Evolutionary conservation across 768 basidiomycete species (phyloP), one percentile per base, ranked within the genome.

Genomic region (Agrocybe praecox): DNA sequence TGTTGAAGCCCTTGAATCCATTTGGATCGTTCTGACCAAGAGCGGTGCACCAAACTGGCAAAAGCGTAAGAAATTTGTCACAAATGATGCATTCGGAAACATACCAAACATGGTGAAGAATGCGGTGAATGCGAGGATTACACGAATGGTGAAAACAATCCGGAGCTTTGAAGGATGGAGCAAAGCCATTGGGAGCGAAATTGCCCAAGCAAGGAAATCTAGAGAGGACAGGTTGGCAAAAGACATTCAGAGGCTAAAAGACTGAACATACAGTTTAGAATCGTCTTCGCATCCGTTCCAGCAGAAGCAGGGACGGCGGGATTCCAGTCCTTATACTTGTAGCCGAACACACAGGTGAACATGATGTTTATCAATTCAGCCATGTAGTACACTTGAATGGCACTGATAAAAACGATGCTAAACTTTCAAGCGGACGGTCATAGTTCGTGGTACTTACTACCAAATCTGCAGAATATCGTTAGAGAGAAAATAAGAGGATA

Each of bases 231-330:
- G 9, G 6, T 14, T 46, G 10, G 24, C 14, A 19, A 21, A 3
- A 9, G 22, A 11, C 15, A 46, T 19, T 11, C 9, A 9, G 40
- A 29, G 24, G 15, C 9, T 33, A 46, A 22, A 19, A 11, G 22
- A 19, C 17, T 0, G 17, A 17, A 46, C 60, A 42, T 32, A 57
- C 60, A 61, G 36, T 55, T 56, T 9, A 61, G 52, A 34, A 61
- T 53, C 19, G 60, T 61, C 51, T 61, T 57, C 18, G 56, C 60
- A 48, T 61, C 60, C n/a, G 60, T 61, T 23, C 56, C 60, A 10
- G 60, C 56, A 21, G 60, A 61, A 22, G 53, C 9, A 26, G 60
- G 60, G 14, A 61, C 18, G 1, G 34, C 5, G 15, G 60, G 60
- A 32, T 55, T 47, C 60, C 60, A 61, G 9, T 52, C 40, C n/a